Conservation (phyloP, 2,329 filamentous ascomycete species). For the Curvularia hawaiiensis region DNA sequence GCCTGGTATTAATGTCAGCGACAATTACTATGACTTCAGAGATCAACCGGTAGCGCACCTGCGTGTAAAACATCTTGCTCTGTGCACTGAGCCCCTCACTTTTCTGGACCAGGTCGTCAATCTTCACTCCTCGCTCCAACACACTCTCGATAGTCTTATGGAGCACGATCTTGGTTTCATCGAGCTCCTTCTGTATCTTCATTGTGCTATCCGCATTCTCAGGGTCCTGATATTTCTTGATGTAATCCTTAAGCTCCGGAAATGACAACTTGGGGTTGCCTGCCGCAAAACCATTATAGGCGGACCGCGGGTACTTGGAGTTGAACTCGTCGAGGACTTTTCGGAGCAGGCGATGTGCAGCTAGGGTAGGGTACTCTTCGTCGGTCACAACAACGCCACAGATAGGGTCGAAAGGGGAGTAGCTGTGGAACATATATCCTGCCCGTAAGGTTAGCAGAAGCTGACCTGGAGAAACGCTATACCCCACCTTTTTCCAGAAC, state of each 20-base stretch:
- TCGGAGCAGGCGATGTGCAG: conserved; percentile 84
- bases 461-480: not conserved
- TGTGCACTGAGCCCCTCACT: conserved; percentile 87
- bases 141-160: conserved; percentile 95
- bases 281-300: conserved; percentile 60
- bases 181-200: conserved; percentile 95
- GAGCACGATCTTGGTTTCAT: conserved; percentile 96
- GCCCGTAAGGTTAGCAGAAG: conserved; percentile 2
- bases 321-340: conserved; percentile 91
- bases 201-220: conserved; percentile 88
- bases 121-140: conserved; percentile 92
- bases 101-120: conserved; percentile 92
- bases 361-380: conserved; percentile 65
- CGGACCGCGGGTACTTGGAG: conserved; percentile 71
- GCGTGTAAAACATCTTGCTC: conserved; percentile 97
- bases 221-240: conserved; percentile 82
- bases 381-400: conserved; percentile 56
- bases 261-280: conserved; percentile 59
- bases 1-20: conserved; percentile 45
- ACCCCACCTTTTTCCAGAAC: conserved; percentile 73
- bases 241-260: conserved; percentile 80
- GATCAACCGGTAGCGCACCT: conserved; percentile 55
- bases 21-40: not conserved
- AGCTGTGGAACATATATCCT: conserved; percentile 67
- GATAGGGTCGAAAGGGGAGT: conserved; percentile 52